Conservation (phyloP, 495 filamentous ascomycete genomes). For the Beverwykella pulmonaria region DNA sequence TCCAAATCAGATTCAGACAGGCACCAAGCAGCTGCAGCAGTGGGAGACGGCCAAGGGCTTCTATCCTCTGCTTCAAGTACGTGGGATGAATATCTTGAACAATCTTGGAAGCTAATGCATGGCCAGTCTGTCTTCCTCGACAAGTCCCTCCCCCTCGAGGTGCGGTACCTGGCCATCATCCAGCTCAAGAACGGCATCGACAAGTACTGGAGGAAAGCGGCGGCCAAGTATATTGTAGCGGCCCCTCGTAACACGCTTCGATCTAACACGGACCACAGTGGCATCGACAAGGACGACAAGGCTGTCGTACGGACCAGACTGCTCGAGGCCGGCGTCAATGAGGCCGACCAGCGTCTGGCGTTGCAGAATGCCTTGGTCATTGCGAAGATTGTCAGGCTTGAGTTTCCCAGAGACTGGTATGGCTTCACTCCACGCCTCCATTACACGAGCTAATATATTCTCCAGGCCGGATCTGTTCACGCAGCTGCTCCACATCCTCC, state of each 20-base stretch:
- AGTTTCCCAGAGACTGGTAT: constrained; percentile 81
- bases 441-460: constrained; percentile 43
- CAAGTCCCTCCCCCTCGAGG: constrained; percentile 67
- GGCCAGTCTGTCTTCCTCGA: constrained; percentile 66
- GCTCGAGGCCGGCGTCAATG: constrained; percentile 70
- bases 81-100: constrained; percentile 10
- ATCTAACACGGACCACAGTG: constrained; percentile 50
- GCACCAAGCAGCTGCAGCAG: constrained; percentile 75
- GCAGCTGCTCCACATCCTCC: constrained; percentile 53
- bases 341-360: constrained; percentile 72
- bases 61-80: constrained; percentile 77
- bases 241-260: neutral
- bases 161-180: constrained; percentile 87
- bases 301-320: constrained; percentile 70
- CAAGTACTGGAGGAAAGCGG: constrained; percentile 83
- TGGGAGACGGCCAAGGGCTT: constrained; percentile 82
- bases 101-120: neutral
- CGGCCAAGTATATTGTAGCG: constrained; percentile 55
- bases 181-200: constrained; percentile 95
- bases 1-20: constrained; percentile 74
- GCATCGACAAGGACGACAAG: constrained; percentile 76
- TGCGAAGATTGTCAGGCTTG: constrained; percentile 83
- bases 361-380: constrained; percentile 84
- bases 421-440: neutral
- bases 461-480: constrained; percentile 30